These are phyloP conservation scores for Boletus fagicola DNA, from an alignment of 768 basidiomycete species.

Conservation along the genomic window DNA sequence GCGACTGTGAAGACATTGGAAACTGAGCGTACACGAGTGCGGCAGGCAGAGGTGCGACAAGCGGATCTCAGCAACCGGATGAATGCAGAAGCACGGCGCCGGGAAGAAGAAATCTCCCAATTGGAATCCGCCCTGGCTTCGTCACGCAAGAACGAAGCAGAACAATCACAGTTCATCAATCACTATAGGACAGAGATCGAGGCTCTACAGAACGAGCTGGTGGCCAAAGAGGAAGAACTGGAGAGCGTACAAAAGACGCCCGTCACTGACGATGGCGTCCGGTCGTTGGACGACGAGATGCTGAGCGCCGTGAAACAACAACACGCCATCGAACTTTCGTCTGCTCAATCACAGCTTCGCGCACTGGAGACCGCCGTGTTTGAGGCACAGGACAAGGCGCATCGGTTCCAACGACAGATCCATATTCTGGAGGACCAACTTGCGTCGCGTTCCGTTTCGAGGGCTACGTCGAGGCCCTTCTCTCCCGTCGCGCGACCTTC, in stretches of 20 bases:
- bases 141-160: constrained; percentile 46
- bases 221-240: constrained; percentile 64
- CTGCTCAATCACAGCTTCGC: constrained; percentile 76
- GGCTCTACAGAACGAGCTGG: constrained; percentile 59
- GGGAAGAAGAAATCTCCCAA: constrained; percentile 52
- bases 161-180: constrained; percentile 61
- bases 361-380: constrained; percentile 71
- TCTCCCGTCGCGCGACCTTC: constrained; percentile 47
- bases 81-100: constrained; percentile 41
- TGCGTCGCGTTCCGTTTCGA: constrained; percentile 42
- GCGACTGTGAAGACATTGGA: constrained; percentile 59
- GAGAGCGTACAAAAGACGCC: constrained; percentile 49
- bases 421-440: constrained; percentile 66
- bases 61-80: constrained; percentile 60
- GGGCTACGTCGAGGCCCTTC: constrained; percentile 43
- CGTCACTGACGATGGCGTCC: constrained; percentile 39
- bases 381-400: constrained; percentile 67
- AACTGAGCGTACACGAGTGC: constrained; percentile 58
- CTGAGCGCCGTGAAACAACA: constrained; percentile 66
- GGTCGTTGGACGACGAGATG: constrained; percentile 73
- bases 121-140: constrained; percentile 55
- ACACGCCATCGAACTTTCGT: constrained; percentile 76
- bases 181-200: constrained; percentile 71
- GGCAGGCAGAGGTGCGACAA: constrained; percentile 53
- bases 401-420: constrained; percentile 68